phyloP scores from a whole-genome alignment of 148 eudicot species.

The Salicornia ramosissima region DNA sequence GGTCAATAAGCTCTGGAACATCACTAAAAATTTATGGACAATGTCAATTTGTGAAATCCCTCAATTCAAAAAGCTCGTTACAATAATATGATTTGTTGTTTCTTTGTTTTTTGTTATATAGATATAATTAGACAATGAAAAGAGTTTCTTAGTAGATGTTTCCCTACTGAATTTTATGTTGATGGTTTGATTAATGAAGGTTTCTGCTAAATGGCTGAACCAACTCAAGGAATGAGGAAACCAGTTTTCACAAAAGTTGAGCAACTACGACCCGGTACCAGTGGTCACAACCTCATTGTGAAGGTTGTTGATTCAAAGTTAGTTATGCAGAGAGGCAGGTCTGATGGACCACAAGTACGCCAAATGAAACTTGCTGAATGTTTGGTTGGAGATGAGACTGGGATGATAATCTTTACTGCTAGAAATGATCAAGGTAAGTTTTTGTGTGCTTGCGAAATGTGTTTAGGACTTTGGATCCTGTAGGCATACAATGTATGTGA shows the following conservation, averaged over 20 bases:
- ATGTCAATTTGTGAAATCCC: too few relatives aligned
- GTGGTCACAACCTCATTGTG: conserved; percentile 50
- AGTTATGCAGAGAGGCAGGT: conserved; percentile 42
- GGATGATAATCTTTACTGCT: conserved; percentile 58
- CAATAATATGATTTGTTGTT: neutral
- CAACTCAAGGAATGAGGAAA: conserved; percentile 46
- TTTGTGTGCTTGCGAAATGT: neutral
- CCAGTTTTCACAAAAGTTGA: conserved; percentile 56
- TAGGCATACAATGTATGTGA: too few relatives aligned
- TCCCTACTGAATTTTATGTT: neutral
- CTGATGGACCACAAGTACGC: conserved; percentile 39
- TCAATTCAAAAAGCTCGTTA: too few relatives aligned
- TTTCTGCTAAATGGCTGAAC: conserved; percentile 37
- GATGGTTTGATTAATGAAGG: conserved; percentile 13
- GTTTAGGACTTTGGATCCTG: too few relatives aligned
- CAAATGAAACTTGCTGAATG: conserved; percentile 49
- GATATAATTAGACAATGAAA: too few relatives aligned
- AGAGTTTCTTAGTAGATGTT: neutral
- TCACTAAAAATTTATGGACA: too few relatives aligned
- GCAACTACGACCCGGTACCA: conserved; percentile 50
- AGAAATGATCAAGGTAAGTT: conserved; percentile 56
- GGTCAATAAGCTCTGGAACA: too few relatives aligned
- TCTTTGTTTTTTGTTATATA: too few relatives aligned
- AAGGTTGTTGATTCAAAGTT: conserved; percentile 47
- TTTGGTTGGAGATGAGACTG: conserved; percentile 65